These are phyloP conservation scores for Shiraia sp. DNA, from an alignment of 2,329 filamentous ascomycete species.

Conservation along the genomic window DNA sequence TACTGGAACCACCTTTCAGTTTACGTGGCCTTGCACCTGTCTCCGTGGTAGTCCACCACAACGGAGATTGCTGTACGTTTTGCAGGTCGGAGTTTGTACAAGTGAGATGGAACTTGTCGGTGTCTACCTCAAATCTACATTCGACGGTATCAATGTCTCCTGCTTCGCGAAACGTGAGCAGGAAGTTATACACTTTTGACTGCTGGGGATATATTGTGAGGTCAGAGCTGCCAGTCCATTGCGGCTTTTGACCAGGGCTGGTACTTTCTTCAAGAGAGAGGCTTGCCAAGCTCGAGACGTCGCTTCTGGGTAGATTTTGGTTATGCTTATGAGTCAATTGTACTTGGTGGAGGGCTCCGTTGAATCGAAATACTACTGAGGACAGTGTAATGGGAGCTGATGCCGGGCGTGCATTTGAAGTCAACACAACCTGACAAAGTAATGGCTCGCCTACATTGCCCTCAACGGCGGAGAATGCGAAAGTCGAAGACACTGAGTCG, in stretches of 20 bases:
- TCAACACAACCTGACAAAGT: conserved; percentile 58
- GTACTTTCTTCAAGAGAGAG: conserved; percentile 33
- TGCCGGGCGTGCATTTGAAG: conserved; percentile 51
- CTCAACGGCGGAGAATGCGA: conserved; percentile 58
- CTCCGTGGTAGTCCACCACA: conserved; percentile 41
- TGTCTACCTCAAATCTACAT: conserved; percentile 65
- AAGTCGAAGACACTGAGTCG: conserved; percentile 52
- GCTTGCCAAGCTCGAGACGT: conserved; percentile 21
- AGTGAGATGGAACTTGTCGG: conserved; percentile 67
- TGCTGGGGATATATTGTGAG: conserved; percentile 69
- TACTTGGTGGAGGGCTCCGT: conserved; percentile 48
- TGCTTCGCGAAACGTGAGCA: conserved; percentile 75
- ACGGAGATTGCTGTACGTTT: conserved; percentile 19
- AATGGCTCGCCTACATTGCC: conserved; percentile 64
- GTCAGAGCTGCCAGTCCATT: conserved; percentile 62
- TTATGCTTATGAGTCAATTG: conserved; percentile 30
- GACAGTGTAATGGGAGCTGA: conserved; percentile 54
- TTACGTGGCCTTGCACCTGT: conserved; percentile 30
- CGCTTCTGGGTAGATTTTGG: conserved; percentile 8
- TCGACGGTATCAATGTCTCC: conserved; percentile 72
- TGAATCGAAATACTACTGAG: conserved; percentile 57
- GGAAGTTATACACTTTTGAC: conserved; percentile 71
- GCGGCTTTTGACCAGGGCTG: conserved; percentile 31
- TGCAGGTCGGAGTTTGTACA: conserved; percentile 60
- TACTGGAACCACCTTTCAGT: conserved; percentile 42